Evolutionary conservation across 2,329 filamentous ascomycete genomes (phyloP).

Genomic region (Botryosphaeria dothidea): DNA sequence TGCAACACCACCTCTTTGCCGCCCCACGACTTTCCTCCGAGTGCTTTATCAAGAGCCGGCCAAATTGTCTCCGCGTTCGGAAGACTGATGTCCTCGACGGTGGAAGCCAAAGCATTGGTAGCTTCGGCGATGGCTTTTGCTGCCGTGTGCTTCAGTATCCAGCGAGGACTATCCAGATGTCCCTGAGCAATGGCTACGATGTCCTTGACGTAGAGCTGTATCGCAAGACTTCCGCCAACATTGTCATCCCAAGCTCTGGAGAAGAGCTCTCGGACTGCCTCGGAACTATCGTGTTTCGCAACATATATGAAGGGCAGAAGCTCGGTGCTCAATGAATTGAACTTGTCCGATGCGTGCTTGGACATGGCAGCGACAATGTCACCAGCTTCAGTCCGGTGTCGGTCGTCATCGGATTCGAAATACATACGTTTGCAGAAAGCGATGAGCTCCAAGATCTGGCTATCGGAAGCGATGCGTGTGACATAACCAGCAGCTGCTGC

Average conservation of each 20-base stretch:
- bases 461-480: slow-evolving; percentile 63
- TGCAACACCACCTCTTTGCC: slow-evolving; percentile 85
- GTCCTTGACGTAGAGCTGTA: slow-evolving; percentile 81
- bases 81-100: slow-evolving; percentile 59
- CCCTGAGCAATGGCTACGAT: slow-evolving; percentile 69
- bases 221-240: slow-evolving; percentile 79
- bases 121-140: slow-evolving; percentile 78
- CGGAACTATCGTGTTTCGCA: slow-evolving; percentile 80
- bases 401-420: slow-evolving; percentile 77
- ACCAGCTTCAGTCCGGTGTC: slow-evolving; percentile 71
- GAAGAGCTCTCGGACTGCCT: slow-evolving; percentile 77
- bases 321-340: slow-evolving; percentile 71
- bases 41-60: slow-evolving; percentile 78
- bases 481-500: slow-evolving; percentile 85
- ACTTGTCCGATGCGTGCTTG: slow-evolving; percentile 86
- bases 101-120: slow-evolving; percentile 41
- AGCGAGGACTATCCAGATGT: slow-evolving; percentile 77
- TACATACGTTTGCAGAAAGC: slow-evolving; percentile 68
- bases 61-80: slow-evolving; percentile 68
- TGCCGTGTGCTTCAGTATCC: slow-evolving; percentile 87
- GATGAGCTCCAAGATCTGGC: slow-evolving; percentile 57
- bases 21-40: slow-evolving; percentile 87
- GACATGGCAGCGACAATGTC: slow-evolving; percentile 82
- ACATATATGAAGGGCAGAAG: slow-evolving; percentile 88
- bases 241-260: slow-evolving; percentile 87